Conservation (phyloP, 495 filamentous ascomycete species). For the Bryoglossum gracile region DNA sequence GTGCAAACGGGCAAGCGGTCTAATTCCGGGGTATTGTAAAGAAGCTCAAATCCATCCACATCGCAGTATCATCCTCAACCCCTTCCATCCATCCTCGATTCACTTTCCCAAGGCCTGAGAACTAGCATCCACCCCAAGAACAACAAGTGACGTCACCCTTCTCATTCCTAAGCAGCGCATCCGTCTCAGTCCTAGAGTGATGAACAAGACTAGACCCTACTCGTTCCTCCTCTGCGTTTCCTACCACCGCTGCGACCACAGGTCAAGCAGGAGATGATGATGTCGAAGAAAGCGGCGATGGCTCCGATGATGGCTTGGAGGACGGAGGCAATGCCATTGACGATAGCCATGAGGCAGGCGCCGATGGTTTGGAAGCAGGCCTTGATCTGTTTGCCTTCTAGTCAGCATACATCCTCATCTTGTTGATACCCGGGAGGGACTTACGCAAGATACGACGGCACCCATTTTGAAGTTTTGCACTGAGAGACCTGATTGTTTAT, state of each 20-base stretch:
- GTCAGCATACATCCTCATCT: neutral
- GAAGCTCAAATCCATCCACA: neutral
- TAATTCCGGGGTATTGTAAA: constrained; percentile 14
- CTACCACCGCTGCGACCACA: constrained; percentile 53
- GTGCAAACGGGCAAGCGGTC: constrained; percentile 1
- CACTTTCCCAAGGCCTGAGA: neutral
- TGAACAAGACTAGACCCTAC: constrained; percentile 16
- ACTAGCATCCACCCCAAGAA: no score
- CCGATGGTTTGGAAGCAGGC: constrained; percentile 79
- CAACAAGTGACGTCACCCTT: no score
- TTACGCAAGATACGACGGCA: constrained; percentile 91
- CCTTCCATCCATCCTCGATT: neutral
- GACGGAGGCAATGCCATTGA: constrained; percentile 70
- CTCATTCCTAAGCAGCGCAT: no score
- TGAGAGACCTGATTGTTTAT: constrained; percentile 13
- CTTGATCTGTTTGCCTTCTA: constrained; percentile 50
- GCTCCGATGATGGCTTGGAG: constrained; percentile 75
- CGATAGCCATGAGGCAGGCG: constrained; percentile 71
- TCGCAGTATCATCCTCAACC: neutral
- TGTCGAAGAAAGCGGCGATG: constrained; percentile 70
- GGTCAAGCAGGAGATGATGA: constrained; percentile 80
- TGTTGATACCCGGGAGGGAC: constrained; percentile 32
- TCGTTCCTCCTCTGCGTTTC: constrained; percentile 2
- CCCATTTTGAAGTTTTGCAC: constrained; percentile 61
- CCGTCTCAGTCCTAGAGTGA: no score